A percentile compares a stretch with the other conserved stretches of the same genome.
phyloP scores from a whole-genome alignment of 2,329 filamentous ascomycete species.

The Pseudogymnoascus sp. region DNA sequence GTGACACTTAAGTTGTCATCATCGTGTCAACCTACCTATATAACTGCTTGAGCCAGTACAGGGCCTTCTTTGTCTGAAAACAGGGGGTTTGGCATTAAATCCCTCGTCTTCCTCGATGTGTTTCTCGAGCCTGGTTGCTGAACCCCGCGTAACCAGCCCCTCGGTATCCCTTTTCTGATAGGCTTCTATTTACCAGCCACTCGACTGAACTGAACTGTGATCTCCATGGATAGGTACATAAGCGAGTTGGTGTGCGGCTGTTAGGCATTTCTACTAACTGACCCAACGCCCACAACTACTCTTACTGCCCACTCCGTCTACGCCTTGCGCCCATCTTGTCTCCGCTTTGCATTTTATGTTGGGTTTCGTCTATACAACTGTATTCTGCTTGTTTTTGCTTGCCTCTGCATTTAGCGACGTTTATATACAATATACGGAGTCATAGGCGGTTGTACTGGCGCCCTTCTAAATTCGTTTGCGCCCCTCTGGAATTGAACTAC shows the following conservation, averaged over 20 bases:
- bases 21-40: neutral
- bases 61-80: neutral
- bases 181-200: neutral
- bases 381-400: neutral
- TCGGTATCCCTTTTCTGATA: neutral
- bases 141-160: neutral
- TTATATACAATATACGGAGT: neutral
- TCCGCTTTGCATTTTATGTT: neutral
- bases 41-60: neutral
- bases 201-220: neutral
- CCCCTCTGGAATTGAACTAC: neutral
- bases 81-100: neutral
- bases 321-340: neutral
- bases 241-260: neutral
- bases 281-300: neutral
- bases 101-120: neutral
- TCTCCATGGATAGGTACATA: neutral
- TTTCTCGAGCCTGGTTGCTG: neutral
- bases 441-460: neutral
- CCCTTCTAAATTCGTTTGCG: neutral
- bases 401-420: neutral
- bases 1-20: neutral
- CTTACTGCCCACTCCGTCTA: neutral
- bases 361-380: neutral
- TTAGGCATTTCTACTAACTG: neutral